Percentiles rank a stretch among this genome's conserved stretches.
These are phyloP conservation scores for Fraxinus americana DNA, from an alignment of 257 asterid species.

Conservation along the genomic window DNA sequence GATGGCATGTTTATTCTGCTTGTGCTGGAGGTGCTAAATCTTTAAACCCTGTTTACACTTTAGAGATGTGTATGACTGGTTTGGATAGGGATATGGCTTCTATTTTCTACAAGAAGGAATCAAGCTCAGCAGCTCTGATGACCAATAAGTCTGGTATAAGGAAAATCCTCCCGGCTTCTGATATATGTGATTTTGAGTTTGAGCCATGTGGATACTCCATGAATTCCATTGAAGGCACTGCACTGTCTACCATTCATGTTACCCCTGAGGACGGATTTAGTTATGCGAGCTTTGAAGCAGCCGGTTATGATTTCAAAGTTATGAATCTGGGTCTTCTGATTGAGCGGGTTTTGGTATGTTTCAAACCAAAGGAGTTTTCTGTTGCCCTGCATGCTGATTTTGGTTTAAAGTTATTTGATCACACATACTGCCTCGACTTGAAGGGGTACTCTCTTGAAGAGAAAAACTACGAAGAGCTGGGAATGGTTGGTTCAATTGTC, in stretches of 20 bases:
- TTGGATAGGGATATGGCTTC: conserved; percentile 39
- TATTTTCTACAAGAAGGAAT: conserved; percentile 35
- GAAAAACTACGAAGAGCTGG: conserved; percentile 21
- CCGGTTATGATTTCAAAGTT: conserved; percentile 35
- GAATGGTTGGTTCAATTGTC: conserved; percentile 19
- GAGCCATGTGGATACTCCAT: conserved; percentile 49
- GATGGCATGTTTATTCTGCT: conserved; percentile 46
- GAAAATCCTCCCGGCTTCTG: conserved; percentile 38
- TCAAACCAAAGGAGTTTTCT: conserved; percentile 36
- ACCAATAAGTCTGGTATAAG: conserved; percentile 34
- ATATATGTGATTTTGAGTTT: conserved; percentile 43
- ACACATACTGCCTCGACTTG: conserved; percentile 1
- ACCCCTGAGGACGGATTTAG: conserved; percentile 50
- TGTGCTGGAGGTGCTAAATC: conserved; percentile 21
- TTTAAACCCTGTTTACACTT: conserved; percentile 30
- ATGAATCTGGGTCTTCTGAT: conserved; percentile 20
- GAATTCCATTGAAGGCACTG: conserved; percentile 43
- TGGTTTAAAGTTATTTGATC: conserved; percentile 2
- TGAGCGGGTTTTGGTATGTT: conserved; percentile 33
- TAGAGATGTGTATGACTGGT: conserved; percentile 50
- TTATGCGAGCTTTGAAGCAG: conserved; percentile 48
- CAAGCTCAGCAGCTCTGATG: conserved; percentile 36
- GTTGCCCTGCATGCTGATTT: conserved; percentile 34
- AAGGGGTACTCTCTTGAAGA: not conserved
- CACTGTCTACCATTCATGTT: conserved; percentile 40